These are phyloP conservation scores for Areca catechu DNA, from an alignment of 176 grass and related monocot species.

Conservation along the genomic window DNA sequence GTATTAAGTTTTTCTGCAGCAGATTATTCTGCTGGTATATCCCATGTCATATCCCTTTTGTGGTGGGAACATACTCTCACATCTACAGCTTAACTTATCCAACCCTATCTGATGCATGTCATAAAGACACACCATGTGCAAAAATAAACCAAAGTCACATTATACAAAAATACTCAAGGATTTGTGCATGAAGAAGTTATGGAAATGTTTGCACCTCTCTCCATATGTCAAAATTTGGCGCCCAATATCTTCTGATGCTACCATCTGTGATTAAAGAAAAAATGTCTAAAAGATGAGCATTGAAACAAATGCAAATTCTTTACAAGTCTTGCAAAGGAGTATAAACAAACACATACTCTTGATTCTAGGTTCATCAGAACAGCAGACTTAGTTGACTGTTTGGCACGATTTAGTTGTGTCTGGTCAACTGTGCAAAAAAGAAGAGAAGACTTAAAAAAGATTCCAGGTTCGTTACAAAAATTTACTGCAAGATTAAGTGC, in stretches of 20 bases:
- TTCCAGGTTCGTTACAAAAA: neutral
- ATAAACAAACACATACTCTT: constrained; percentile 37
- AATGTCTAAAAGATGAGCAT: constrained; percentile 1
- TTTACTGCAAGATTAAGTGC: constrained; percentile 2
- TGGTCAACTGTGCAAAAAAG: constrained; percentile 52
- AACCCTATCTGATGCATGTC: too few species aligned
- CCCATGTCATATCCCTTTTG: too few species aligned
- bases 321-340: too few species aligned
- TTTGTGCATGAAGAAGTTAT: neutral
- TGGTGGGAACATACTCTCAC: too few species aligned
- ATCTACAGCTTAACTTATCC: too few species aligned
- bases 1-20: too few species aligned
- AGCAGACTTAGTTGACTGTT: constrained; percentile 70
- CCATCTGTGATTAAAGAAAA: constrained; percentile 28
- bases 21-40: too few species aligned
- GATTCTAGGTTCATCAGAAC: constrained; percentile 92
- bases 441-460: neutral
- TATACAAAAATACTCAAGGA: too few species aligned
- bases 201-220: constrained; percentile 41
- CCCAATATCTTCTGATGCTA: constrained; percentile 87
- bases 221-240: constrained; percentile 78
- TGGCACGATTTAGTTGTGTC: constrained; percentile 74
- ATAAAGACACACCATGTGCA: neutral
- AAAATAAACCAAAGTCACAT: too few species aligned
- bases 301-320: neutral